phyloP scores from a whole-genome alignment of 192 early-diverging fungal species.

The Coemansia sp. region DNA sequence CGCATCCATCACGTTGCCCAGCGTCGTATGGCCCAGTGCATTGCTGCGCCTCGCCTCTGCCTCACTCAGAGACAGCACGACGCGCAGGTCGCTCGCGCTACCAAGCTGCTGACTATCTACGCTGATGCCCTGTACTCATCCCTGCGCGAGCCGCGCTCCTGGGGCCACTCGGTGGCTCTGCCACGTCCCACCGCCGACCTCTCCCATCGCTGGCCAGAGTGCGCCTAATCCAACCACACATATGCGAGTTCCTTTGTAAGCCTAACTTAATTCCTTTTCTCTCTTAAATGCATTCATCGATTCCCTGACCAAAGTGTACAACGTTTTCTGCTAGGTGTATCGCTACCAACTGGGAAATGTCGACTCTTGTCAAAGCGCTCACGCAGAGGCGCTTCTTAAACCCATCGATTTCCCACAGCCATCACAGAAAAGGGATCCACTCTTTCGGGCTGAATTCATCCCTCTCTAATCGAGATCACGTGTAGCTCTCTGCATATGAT shows the following conservation, averaged over 20 bases:
- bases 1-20: conserved; percentile 35
- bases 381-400: too few relatives aligned
- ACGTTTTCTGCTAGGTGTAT: too few relatives aligned
- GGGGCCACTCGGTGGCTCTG: conserved; percentile 51
- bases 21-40: conserved; percentile 36
- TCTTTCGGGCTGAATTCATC: not conserved
- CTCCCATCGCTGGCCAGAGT: not conserved
- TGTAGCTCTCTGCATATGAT: conserved; percentile 41
- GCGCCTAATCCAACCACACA: not conserved
- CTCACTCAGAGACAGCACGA: conserved; percentile 50
- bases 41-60: conserved; percentile 28
- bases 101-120: conserved; percentile 32
- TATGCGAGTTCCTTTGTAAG: conserved; percentile 1
- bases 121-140: conserved; percentile 33
- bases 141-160: conserved; percentile 38
- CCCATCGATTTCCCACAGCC: too few relatives aligned
- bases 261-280: not conserved
- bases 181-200: conserved; percentile 14
- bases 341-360: too few relatives aligned
- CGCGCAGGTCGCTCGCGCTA: conserved; percentile 37
- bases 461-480: conserved; percentile 22
- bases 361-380: too few relatives aligned
- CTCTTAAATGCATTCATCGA: not conserved
- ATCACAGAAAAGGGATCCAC: too few relatives aligned
- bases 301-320: too few relatives aligned